These are phyloP conservation scores for Volvariella volvacea DNA, from an alignment of 1,284 basidiomycete species.

Conservation along the genomic window DNA sequence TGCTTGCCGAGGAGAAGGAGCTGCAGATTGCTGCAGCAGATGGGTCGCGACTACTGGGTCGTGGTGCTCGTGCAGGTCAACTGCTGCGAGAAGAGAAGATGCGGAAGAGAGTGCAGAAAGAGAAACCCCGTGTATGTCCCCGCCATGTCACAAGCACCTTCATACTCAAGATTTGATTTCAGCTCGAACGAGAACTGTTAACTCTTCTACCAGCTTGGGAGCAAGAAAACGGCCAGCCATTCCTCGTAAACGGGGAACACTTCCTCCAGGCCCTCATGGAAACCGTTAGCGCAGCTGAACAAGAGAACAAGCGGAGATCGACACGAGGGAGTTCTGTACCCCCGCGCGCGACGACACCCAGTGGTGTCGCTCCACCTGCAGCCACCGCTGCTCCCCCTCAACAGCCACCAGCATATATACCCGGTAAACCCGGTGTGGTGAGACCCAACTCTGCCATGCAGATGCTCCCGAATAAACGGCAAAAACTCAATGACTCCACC, in stretches of 20 bases:
- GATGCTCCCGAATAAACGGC: conserved; percentile 51
- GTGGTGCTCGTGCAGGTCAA: conserved; percentile 69
- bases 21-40: conserved; percentile 77
- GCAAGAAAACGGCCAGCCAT: conserved; percentile 64
- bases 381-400: too few relatives aligned
- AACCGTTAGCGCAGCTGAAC: conserved; percentile 58
- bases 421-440: conserved; percentile 34
- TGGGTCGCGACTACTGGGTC: conserved; percentile 68
- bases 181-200: conserved; percentile 89
- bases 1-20: conserved; percentile 89
- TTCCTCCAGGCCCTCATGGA: conserved; percentile 78
- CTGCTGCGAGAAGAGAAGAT: conserved; percentile 95
- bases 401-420: conserved; percentile 23
- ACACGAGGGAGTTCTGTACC: conserved; percentile 46
- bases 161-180: conserved; percentile 9
- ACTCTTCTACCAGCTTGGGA: conserved; percentile 85
- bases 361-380: conserved; percentile 27
- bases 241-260: conserved; percentile 82
- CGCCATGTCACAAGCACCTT: too few relatives aligned
- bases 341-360: conserved; percentile 54
- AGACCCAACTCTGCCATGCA: conserved; percentile 43
- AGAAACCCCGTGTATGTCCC: conserved; percentile 82
- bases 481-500: conserved; percentile 38
- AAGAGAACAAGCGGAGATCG: conserved; percentile 59
- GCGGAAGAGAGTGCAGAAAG: conserved; percentile 90